Evolutionary conservation across 345 rosid genomes (phyloP), one percentile per base, ranked within the genome.

Genomic region (Euphorbia peplus): DNA sequence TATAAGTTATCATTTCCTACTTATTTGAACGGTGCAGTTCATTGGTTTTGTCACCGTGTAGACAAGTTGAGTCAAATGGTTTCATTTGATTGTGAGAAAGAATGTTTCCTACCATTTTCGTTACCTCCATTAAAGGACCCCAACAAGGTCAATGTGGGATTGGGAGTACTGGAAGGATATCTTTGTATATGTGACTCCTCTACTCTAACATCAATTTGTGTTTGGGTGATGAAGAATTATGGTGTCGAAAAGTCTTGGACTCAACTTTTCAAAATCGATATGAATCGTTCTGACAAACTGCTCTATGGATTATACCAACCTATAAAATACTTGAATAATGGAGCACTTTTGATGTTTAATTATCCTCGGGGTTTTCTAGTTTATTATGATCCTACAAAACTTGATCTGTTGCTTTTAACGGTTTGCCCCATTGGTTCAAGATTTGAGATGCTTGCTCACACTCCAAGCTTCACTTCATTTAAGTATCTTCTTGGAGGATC

Each of bases 221-320:
- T 8, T 75, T n/a, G n/a, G n/a, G n/a, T n/a, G n/a, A n/a, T n/a
- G n/a, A n/a, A n/a, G n/a, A n/a, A n/a, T n/a, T n/a, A 75, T 46
- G 70, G 70, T 29, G 67, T 75, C n/a, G 32, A 58, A 41, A 66
- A 64, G 15, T 75, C 74, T 64, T 75, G 73, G 73, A 47, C 41
- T 4, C 55, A 57, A 35, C 35, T 47, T 64, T 58, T 55, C 16
- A 12, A 56, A 4, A 37, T 75, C 28, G 67, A 35, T 5, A 15
- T 4, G 28, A 9, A 24, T 25, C 7, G 1, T 3, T 12, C 3
- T 60, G 64, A 60, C 11, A 60, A 15, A n/a, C 39, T 8, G 11
- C 48, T 19, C 21, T 13, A n/a, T 19, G 64, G 64, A 26, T 37
- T 21, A 14, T 19, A 60, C 21, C 29, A 19, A 41, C 50, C 63